Base-by-base conservation (phyloP, 768 basidiomycete genomes). In the Fomitopsis pulvina region DNA sequence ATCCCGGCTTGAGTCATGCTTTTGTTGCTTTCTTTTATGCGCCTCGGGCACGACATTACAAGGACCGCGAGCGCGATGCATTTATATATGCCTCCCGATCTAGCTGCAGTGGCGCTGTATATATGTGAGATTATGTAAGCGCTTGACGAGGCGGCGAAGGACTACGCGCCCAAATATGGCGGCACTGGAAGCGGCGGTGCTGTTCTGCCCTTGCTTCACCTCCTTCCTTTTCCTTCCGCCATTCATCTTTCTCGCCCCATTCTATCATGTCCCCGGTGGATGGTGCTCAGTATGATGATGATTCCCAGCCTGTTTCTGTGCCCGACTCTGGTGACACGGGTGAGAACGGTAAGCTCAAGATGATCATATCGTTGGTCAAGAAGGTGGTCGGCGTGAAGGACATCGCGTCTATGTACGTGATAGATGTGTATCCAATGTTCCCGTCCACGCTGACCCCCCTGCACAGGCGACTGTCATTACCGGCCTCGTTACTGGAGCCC, bases 331-430 rank as follows among this genome's bases (percentile, higher is more conserved):
- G 72, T 37, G 88, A 91, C 51, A 61, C 75, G 37, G 85, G 87
- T 27, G 94, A 97, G 65, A 89, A 91, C 52, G 87, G 91, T 41
- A 94, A 88, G 75, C 74, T 96, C 52, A 93, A 87, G 78, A 92
- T 94, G 83, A 90, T 97, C 43, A 73, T 97, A 16, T 83, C 87
- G 63, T 79, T 97, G 48, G 80, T 94, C 56, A 93, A 92, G 73
- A 91, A 86, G 68, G 92, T 80, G 59, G 74, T 96, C 27, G 93
- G 92, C 5, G 92, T 95, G 39, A 93, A 94, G 69, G 94, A 96
- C 63, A 90, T 97, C 54, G 93, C 92, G 54, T 76, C 92, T 27
- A 89, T 96, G 93, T 93, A 59, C 52, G 83, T 79, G 27, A 16
- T 46, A 1, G 3, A n/a, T 41, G n/a, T n/a, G 25, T 48, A 37